Evolutionary conservation across 148 eudicot species (phyloP).

Genomic region (Selenicereus undatus): DNA sequence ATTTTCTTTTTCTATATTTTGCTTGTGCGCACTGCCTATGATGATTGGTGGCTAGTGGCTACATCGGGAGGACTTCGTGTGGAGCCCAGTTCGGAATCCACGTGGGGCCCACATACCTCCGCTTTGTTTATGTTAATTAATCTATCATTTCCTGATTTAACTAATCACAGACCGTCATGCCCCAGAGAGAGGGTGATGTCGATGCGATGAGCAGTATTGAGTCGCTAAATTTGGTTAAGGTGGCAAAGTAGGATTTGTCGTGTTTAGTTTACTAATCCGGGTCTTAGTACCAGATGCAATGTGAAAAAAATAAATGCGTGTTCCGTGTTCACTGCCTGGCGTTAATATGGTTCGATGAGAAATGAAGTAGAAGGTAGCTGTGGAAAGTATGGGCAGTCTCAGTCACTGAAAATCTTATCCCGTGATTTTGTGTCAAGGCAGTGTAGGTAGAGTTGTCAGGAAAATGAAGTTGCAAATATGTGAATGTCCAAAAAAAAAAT

Average conservation of each 20-base stretch:
- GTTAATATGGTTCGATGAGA: background rate
- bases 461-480: background rate
- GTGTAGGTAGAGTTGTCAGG: background rate
- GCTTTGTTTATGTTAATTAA: background rate
- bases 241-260: conserved; percentile 17
- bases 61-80: background rate
- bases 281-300: background rate
- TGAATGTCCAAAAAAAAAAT: background rate
- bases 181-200: no score
- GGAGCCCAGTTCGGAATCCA: conserved; percentile 10
- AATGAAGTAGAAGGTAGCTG: background rate
- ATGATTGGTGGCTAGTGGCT: background rate
- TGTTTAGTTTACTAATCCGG: background rate
- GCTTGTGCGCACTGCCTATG: background rate
- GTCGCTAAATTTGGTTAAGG: background rate
- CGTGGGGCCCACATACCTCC: background rate
- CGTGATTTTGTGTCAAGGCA: background rate
- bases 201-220: background rate
- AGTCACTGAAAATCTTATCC: conserved; percentile 2
- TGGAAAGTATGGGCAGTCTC: background rate
- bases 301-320: background rate
- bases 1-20: background rate
- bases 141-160: background rate
- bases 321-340: background rate
- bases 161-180: background rate